These are phyloP conservation scores for Backusella tuberculispora DNA, from an alignment of 192 early-diverging fungal genomes.

Conservation along the genomic window DNA sequence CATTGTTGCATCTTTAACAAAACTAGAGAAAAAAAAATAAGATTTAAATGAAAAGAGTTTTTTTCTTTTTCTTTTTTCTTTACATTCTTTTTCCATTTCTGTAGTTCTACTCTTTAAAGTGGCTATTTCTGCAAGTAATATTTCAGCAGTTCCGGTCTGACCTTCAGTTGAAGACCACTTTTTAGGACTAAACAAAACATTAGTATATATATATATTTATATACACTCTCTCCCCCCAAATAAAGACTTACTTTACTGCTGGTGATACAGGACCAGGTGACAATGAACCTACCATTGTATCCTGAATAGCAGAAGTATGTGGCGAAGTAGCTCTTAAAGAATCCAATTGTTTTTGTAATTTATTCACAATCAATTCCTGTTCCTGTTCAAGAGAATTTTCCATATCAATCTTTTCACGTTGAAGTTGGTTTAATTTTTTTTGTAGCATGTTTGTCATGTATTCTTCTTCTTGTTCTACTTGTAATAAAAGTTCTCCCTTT, in stretches of 20 bases:
- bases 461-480: slow-evolving; percentile 83
- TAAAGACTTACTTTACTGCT: background rate
- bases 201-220: background rate
- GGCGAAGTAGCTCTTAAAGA: slow-evolving; percentile 44
- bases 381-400: slow-evolving; percentile 90
- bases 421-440: slow-evolving; percentile 72
- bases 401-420: slow-evolving; percentile 89
- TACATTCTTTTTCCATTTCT: slow-evolving; percentile 47
- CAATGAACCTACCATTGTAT: slow-evolving; percentile 17
- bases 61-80: slow-evolving; percentile 14
- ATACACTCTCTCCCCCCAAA: background rate
- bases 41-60: background rate
- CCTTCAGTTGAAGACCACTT: slow-evolving; percentile 12
- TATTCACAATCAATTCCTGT: slow-evolving; percentile 90
- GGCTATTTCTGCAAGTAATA: slow-evolving; percentile 34
- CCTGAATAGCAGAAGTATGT: slow-evolving; percentile 8
- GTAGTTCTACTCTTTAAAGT: slow-evolving; percentile 22
- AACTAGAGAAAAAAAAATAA: background rate
- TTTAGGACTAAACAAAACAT: slow-evolving; percentile 24
- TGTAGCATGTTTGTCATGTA: slow-evolving; percentile 79
- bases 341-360: slow-evolving; percentile 82
- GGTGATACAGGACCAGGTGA: slow-evolving; percentile 21
- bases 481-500: slow-evolving; percentile 72
- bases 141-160: slow-evolving; percentile 27
- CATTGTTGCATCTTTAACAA: slow-evolving; percentile 28